Base-by-base conservation (phyloP, 352 stramenopile species). In the Blastocystis sp. region DNA sequence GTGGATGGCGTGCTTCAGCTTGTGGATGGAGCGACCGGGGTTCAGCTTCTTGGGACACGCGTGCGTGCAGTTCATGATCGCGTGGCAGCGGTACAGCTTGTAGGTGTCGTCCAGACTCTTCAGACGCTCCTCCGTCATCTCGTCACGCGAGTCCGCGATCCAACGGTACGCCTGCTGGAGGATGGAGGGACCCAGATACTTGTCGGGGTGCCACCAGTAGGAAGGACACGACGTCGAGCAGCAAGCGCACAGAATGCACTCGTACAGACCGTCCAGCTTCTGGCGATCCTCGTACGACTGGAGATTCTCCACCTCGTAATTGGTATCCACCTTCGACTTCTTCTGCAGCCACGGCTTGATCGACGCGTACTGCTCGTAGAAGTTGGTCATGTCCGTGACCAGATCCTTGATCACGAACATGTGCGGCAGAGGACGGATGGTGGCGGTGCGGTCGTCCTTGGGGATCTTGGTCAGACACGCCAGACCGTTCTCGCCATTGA, bases 221-320 rank as follows among this genome's bases (percentile, higher is more conserved):
- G 91, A 97, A 34, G 96, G 96, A 90, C 96, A 99, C 46, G 95
- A 96, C 4, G 96, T 98, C 84, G 90, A 96, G 91, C 96, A 99
- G 90, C 96, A 99, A 24, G 95, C 95, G 89, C 96, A 99, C n/a
- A 98, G 91, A 87, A 99, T 99, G 90, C 96, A 99, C 91, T 99
- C 96, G 90, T 99, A 99, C 96, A 99, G 98, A 86, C 96, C 96
- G 89, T 99, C 96, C 14, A 99, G 90, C 89, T 98, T 98, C 91
- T 97, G 96, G 79, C 96, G 92, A 91, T 99, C 96, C 75, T 97
- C 93, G 72, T 94, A 94, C 56, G 91, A 94, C 89, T 97, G 92
- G 16, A 93, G 88, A 79, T 90, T 92, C 69, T 89, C 88, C 24
- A n/a, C 56, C 8, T 69, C 6, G 32, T 84, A 87, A 36, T 63